These are phyloP conservation scores for Blastobotrys niveus DNA, from an alignment of 1,139 yeast species.

Conservation along the genomic window DNA sequence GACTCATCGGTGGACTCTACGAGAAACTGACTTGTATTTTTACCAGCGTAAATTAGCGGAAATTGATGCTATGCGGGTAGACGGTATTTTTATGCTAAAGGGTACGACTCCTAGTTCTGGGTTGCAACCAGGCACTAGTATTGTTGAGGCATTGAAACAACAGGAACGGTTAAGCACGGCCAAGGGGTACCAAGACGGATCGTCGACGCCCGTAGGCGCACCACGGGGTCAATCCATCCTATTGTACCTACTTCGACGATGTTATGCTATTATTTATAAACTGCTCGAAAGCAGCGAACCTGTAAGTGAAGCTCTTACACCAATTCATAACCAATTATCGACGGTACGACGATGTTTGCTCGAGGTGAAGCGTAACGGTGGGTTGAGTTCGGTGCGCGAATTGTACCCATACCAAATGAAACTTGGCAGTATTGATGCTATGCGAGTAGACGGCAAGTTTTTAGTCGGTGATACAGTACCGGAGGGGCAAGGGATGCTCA, in stretches of 20 bases:
- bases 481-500: constrained; percentile 93
- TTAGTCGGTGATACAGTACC: constrained; percentile 83
- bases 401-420: constrained; percentile 94
- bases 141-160: neutral
- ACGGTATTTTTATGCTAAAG: constrained; percentile 42
- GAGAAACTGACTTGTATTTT: constrained; percentile 86
- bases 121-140: neutral
- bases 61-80: constrained; percentile 64
- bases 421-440: constrained; percentile 78
- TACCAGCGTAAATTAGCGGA: constrained; percentile 69
- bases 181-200: neutral
- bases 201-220: constrained; percentile 13
- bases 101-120: neutral
- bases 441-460: constrained; percentile 86
- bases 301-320: constrained; percentile 86
- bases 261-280: constrained; percentile 84
- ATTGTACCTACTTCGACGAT: constrained; percentile 75
- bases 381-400: constrained; percentile 78
- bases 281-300: constrained; percentile 90
- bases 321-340: constrained; percentile 84
- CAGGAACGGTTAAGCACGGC: neutral
- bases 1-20: constrained; percentile 93
- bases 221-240: constrained; percentile 56
- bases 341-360: constrained; percentile 85
- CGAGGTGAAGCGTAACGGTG: constrained; percentile 89